These are phyloP conservation scores for Kwoniella mangroviensis DNA, from an alignment of 768 basidiomycete genomes.

Conservation along the genomic window DNA sequence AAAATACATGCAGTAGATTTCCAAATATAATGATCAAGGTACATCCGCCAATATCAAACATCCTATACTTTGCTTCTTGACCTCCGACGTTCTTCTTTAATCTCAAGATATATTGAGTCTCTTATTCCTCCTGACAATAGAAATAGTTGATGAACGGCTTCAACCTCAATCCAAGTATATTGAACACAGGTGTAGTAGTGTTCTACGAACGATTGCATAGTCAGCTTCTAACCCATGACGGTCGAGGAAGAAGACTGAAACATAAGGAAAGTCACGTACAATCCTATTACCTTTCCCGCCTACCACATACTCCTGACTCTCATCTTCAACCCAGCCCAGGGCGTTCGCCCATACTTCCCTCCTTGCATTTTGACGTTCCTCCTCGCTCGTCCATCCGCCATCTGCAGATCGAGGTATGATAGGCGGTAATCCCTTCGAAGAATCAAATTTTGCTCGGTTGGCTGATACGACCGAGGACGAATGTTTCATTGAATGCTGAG, in stretches of 20 bases:
- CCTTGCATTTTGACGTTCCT: constrained; percentile 58
- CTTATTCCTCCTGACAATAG: constrained; percentile 64
- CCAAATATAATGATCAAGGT: too few relatives aligned
- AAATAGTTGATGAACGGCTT: constrained; percentile 74
- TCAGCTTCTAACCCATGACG: constrained; percentile 10
- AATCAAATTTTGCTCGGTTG: constrained; percentile 40
- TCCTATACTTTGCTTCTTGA: too few relatives aligned
- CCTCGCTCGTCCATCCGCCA: constrained; percentile 50
- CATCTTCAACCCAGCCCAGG: constrained; percentile 72
- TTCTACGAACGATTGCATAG: constrained; percentile 63
- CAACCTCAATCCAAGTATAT: constrained; percentile 71
- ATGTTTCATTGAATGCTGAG: constrained; percentile 76
- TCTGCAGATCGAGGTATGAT: constrained; percentile 26
- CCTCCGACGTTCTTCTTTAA: too few relatives aligned
- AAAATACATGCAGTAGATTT: not conserved
- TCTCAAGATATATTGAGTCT: too few relatives aligned
- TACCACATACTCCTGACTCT: constrained; percentile 62
- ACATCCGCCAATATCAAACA: too few relatives aligned
- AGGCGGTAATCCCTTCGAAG: constrained; percentile 40
- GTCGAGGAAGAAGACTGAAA: too few relatives aligned
- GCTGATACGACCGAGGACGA: constrained; percentile 57
- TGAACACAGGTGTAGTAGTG: constrained; percentile 79
- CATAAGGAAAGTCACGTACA: constrained; percentile 49
- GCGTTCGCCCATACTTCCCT: constrained; percentile 64
- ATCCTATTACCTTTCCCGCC: constrained; percentile 68